These are phyloP conservation scores for Penicillium canariense DNA, from an alignment of 495 filamentous ascomycete genomes.

Conservation along the genomic window DNA sequence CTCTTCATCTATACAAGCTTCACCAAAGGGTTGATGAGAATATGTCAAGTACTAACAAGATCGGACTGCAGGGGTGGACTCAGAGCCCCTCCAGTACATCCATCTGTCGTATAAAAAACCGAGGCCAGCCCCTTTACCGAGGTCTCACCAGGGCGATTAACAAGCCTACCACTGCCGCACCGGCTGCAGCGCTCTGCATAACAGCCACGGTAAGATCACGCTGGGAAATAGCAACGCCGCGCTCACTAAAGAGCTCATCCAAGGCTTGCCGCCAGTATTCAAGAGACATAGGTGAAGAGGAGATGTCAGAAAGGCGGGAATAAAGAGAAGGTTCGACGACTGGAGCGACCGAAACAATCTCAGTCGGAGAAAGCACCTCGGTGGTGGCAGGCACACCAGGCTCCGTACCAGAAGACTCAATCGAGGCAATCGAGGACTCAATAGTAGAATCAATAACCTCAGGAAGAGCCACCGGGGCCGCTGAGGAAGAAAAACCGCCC, in stretches of 20 bases:
- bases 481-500: constrained; percentile 18
- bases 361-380: neutral
- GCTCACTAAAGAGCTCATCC: constrained; percentile 63
- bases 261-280: constrained; percentile 52
- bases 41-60: constrained; percentile 1
- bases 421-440: constrained; percentile 6
- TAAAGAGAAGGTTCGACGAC: constrained; percentile 20
- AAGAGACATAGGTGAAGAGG: constrained; percentile 23
- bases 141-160: constrained; percentile 58
- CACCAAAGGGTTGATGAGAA: neutral
- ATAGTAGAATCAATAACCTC: constrained; percentile 16
- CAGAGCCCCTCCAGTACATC: neutral
- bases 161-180: constrained; percentile 60
- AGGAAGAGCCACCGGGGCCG: constrained; percentile 2
- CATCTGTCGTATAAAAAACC: neutral
- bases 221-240: constrained; percentile 63
- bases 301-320: constrained; percentile 24
- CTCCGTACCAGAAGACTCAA: constrained; percentile 3
- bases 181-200: constrained; percentile 69
- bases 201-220: constrained; percentile 70
- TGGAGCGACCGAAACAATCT: constrained; percentile 10
- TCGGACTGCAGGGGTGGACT: neutral
- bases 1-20: constrained; percentile 20
- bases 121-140: constrained; percentile 27
- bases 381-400: neutral